These are phyloP conservation scores for Salix viminalis DNA, from an alignment of 345 rosid genomes.

Conservation along the genomic window DNA sequence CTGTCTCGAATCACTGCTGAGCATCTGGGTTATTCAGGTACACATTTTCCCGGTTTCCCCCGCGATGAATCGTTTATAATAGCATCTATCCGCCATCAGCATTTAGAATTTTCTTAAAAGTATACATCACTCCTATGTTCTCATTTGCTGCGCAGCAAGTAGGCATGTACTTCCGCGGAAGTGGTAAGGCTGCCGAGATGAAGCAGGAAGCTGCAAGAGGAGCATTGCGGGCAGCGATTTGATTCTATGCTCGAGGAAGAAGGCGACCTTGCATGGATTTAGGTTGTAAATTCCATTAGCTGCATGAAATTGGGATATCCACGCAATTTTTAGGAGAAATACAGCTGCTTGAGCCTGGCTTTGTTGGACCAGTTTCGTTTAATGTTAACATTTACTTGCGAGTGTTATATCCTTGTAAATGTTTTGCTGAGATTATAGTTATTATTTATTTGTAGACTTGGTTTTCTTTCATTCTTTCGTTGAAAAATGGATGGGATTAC, in stretches of 20 bases:
- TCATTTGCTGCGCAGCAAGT: constrained; percentile 23
- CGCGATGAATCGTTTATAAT: not conserved
- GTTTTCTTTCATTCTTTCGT: not conserved
- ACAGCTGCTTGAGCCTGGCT: not conserved
- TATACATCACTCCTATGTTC: not conserved
- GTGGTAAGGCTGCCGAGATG: constrained; percentile 32
- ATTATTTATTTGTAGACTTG: not conserved
- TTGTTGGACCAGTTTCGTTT: not conserved
- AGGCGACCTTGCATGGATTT: not conserved
- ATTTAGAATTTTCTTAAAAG: no score
- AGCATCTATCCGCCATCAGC: not conserved
- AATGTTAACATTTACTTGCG: not conserved
- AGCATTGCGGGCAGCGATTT: constrained; percentile 29
- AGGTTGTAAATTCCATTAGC: constrained; percentile 17
- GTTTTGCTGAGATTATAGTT: not conserved
- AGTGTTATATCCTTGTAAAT: constrained; percentile 7
- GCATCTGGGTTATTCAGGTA: constrained; percentile 37
- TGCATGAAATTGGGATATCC: not conserved
- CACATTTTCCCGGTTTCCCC: not conserved
- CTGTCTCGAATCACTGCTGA: constrained; percentile 23
- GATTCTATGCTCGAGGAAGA: not conserved
- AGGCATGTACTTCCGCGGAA: constrained; percentile 34
- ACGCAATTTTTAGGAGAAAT: not conserved
- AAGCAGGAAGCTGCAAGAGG: constrained; percentile 34
- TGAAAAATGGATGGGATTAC: not conserved